A percentile compares a stretch with the other conserved stretches of the same genome.
Evolutionary conservation across 495 filamentous ascomycete species (phyloP).

Genomic region (Trichoderma orchidacearum): DNA sequence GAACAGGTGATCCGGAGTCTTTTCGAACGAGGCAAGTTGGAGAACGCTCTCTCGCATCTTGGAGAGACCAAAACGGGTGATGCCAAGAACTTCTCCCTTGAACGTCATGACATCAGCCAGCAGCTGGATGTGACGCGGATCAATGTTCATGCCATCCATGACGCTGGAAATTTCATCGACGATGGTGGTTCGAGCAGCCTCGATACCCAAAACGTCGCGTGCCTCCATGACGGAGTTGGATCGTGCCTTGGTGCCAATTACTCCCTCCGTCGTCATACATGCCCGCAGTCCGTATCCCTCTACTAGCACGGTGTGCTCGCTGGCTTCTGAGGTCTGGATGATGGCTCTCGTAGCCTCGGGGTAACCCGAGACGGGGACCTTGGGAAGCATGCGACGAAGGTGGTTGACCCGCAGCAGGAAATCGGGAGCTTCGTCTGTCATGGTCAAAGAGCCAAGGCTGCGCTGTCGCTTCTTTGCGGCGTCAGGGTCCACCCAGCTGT

Average conservation of each 20-base stretch:
- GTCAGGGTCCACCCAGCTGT: slow-evolving; percentile 30
- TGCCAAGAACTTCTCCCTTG: slow-evolving; percentile 94
- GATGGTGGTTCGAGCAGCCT: slow-evolving; percentile 80
- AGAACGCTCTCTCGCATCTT: slow-evolving; percentile 96
- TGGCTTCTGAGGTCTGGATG: slow-evolving; percentile 50
- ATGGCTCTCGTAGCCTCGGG: slow-evolving; percentile 76
- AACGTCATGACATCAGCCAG: slow-evolving; percentile 99
- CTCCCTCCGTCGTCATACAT: slow-evolving; percentile 86
- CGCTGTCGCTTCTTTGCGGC: slow-evolving; percentile 9
- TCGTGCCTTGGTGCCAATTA: slow-evolving; percentile 54
- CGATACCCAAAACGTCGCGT: slow-evolving; percentile 86
- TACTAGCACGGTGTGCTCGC: slow-evolving; percentile 61
- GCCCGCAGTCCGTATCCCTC: slow-evolving; percentile 84
- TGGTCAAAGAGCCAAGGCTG: not conserved
- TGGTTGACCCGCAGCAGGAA: slow-evolving; percentile 70
- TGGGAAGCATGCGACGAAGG: slow-evolving; percentile 67
- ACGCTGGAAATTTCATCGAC: slow-evolving; percentile 65
- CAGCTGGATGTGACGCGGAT: slow-evolving; percentile 96
- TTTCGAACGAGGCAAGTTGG: slow-evolving; percentile 94
- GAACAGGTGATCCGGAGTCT: slow-evolving; percentile 95
- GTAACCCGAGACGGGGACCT: slow-evolving; percentile 74
- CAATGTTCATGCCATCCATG: slow-evolving; percentile 89
- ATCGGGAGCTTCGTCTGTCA: slow-evolving; percentile 42
- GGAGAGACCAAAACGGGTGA: slow-evolving; percentile 87
- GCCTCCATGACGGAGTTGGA: slow-evolving; percentile 91